phyloP scores from a whole-genome alignment of 768 basidiomycete genomes.

The Clavaria fumosa region DNA sequence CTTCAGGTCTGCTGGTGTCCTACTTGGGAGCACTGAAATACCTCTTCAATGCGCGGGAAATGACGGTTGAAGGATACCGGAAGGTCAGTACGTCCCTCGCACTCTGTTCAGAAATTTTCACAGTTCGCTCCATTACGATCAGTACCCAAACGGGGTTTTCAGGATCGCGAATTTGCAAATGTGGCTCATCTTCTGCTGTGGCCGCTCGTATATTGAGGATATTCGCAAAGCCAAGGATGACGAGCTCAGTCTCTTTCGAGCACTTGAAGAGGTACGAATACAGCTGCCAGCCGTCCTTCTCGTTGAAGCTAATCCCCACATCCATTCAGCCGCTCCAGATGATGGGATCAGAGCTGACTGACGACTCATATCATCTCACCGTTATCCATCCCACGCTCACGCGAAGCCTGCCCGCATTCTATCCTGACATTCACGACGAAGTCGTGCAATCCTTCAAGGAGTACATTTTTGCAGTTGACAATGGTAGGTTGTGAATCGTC shows the following conservation, averaged over 20 bases:
- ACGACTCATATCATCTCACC: slow-evolving; percentile 1
- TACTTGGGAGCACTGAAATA: slow-evolving; percentile 15
- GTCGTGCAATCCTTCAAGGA: slow-evolving; percentile 3
- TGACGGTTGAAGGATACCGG: slow-evolving; percentile 12
- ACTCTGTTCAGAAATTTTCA: slow-evolving; percentile 7
- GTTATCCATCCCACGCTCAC: slow-evolving; percentile 4
- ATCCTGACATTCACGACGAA: slow-evolving; percentile 5
- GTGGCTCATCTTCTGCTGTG: slow-evolving; percentile 14
- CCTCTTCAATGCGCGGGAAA: slow-evolving; percentile 6
- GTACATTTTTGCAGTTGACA: too few species aligned
- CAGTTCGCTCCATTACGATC: slow-evolving; percentile 10
- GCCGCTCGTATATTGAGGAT: slow-evolving; percentile 12
- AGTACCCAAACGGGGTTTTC: slow-evolving; percentile 11
- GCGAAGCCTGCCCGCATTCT: not conserved
- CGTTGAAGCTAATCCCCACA: not conserved
- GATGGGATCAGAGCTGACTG: not conserved
- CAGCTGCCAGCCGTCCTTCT: not conserved
- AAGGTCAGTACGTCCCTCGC: slow-evolving; percentile 10
- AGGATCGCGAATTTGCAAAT: slow-evolving; percentile 15
- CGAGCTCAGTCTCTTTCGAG: slow-evolving; percentile 6
- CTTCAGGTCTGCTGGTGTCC: slow-evolving; percentile 10
- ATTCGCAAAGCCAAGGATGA: slow-evolving; percentile 10
- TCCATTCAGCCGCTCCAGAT: slow-evolving; percentile 3
- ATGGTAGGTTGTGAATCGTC: too few species aligned
- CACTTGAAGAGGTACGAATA: slow-evolving; percentile 9